phyloP scores from a whole-genome alignment of 2,329 filamentous ascomycete species.

The Aspergillus brasiliensis region DNA sequence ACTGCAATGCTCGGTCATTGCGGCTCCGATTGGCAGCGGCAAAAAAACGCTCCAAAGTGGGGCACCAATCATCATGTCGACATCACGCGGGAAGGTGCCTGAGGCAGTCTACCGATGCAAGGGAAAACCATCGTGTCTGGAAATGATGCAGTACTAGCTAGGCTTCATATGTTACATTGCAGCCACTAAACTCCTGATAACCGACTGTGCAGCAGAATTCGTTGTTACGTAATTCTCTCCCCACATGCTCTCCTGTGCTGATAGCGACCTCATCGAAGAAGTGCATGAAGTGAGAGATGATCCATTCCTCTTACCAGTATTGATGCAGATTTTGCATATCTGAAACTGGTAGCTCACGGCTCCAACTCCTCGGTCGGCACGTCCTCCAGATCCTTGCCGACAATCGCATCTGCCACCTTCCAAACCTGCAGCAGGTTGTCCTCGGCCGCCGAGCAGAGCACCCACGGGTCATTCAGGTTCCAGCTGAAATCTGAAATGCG shows the following conservation, averaged over 20 bases:
- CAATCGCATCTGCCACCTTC: conserved; percentile 81
- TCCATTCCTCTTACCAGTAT: conserved; percentile 11
- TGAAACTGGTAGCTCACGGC: conserved; percentile 44
- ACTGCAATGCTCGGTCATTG: background rate
- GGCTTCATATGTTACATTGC: background rate
- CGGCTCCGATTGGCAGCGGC: background rate
- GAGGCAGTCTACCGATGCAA: background rate
- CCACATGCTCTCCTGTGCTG: background rate
- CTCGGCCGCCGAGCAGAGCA: conserved; percentile 91
- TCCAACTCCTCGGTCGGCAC: conserved; percentile 77
- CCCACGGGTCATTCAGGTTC: conserved; percentile 96
- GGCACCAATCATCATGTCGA: background rate
- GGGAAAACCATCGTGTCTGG: background rate
- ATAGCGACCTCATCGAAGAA: background rate
- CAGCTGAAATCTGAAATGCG: conserved; percentile 95
- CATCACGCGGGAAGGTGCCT: background rate
- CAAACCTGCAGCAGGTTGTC: conserved; percentile 96
- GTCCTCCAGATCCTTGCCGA: conserved; percentile 74
- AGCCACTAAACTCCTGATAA: background rate
- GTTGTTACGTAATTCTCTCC: background rate
- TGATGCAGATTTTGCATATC: conserved; percentile 45
- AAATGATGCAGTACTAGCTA: background rate
- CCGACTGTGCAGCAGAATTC: background rate
- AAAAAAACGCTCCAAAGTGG: background rate
- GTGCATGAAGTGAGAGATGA: conserved; percentile 4